Evolutionary conservation across 1,139 yeast species (phyloP), one percentile per base, ranked within the genome.

Genomic region (Saccharomyces hybrid): DNA sequence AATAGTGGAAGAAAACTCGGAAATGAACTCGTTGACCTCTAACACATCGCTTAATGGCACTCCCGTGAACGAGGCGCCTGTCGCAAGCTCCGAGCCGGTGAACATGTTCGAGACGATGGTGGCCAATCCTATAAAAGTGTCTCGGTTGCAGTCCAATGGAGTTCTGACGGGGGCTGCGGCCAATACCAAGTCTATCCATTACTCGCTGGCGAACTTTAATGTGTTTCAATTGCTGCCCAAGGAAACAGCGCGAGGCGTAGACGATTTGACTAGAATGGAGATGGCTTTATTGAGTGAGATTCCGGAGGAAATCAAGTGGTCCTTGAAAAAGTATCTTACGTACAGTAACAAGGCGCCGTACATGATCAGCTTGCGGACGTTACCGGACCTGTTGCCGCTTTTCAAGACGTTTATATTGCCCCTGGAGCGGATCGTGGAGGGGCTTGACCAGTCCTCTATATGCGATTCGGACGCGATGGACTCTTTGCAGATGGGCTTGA

Each of bases 211-310:
- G 2, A 67, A 67, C 50, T 53, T 68, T 51, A 66, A 60, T 31
- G 63, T 68, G 7, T 68, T 66, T 56, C 70, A 68, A 52, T 64
- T 62, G 52, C 56, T 68, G 49, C 72, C 72, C 16, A 58, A 58
- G 44, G 70, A 67, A 47, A 62, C 70, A 7, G 51, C 59, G 58
- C 74, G 76, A 52, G 89, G 89, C 7, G 76, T 79, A 3, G 80
- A 79, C 50, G 80, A 82, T 50, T 70, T 81, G 59, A 76, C 77
- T 23, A 73, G 88, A 58, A 77, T 83, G 60, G 74, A 75, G 58
- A 77, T 84, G 81, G 79, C 86, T 0, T 74, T 83, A 57, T 73
- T 75, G 58, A 77, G 82, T 25, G 83, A 80, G 0, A 68, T 83
- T 13, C 77, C 75, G 19, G 75, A 75, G 28, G 89, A 84, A 62